Evolutionary conservation across 768 basidiomycete species (phyloP), one percentile per base, ranked within the genome.

Genomic region (Auricularia heimuer): DNA sequence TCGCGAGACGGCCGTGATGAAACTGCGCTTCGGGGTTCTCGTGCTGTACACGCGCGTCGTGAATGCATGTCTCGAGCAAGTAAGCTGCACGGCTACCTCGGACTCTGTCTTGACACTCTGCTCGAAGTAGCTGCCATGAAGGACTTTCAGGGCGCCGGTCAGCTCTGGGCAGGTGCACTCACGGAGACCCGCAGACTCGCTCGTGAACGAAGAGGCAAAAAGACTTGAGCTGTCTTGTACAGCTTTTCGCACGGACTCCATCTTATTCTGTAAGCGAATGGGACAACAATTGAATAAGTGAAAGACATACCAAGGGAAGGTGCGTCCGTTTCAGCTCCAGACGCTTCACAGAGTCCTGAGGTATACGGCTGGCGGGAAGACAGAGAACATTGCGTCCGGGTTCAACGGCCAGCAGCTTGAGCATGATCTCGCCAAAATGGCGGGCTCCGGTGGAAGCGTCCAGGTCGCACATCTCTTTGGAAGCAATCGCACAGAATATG

Each of bases 1-100:
- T 83, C 0, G 91, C 84, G 3, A 90, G 81, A 70, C 92, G 90
- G 0, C 88, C 88, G 16, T 82, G 82, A 6, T 93, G 78, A 62
- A 71, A 71, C 12, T 65, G 58, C 1, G 68, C 64, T 65, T 72
- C 67, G 4, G 68, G 62, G 33, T 58, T 60, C 29, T 60, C 29
- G 61, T 12, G 45, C 65, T 67, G 37, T 12, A 58, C 24, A 24
- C 24, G 60, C 3, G 33, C 39, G 47, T 21, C 29, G 51, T 6
- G 21, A 36, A 24, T 24, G 24, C 24, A 24, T 24, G 37, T 44
- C 29, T 42, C 39, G 24, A 24, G 24, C 24, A 24, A 24, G 24
- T 24, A 24, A 24, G 24, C 24, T 68, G 71, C 6, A 67, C 68
- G 34, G 24, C 24, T 74, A 75, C 18, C 72, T 69, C 12, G 70